Evolutionary conservation across 345 rosid genomes (phyloP).

Genomic region (Geranium rotundifolium): DNA sequence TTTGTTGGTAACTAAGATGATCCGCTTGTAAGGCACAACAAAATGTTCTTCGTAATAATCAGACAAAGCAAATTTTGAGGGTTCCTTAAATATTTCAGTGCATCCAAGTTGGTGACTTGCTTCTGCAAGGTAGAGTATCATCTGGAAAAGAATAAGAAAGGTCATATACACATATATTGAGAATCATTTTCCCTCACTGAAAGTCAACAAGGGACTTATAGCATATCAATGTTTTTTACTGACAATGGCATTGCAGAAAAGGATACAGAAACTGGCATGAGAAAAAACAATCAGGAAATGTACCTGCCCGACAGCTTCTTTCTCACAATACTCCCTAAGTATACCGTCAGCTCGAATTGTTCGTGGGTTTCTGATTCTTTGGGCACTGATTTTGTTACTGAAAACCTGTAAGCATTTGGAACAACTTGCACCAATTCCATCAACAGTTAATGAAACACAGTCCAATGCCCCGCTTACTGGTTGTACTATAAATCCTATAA

Average conservation of each 20-base stretch:
- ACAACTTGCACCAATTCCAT: constrained; percentile 93
- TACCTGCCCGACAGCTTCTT: constrained; percentile 95
- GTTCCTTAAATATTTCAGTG: constrained; percentile 86
- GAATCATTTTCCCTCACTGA: too few species aligned
- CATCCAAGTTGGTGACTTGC: constrained; percentile 84
- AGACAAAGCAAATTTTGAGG: constrained; percentile 80
- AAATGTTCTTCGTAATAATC: constrained; percentile 86
- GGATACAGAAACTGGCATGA: background rate
- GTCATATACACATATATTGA: background rate
- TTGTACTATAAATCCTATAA: constrained; percentile 73
- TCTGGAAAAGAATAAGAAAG: constrained; percentile 35
- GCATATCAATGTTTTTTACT: too few species aligned
- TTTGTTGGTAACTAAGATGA: constrained; percentile 73
- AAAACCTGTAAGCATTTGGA: constrained; percentile 77
- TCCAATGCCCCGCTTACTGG: constrained; percentile 96
- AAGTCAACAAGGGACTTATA: too few species aligned
- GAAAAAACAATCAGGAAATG: constrained; percentile 1
- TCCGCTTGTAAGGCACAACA: constrained; percentile 60
- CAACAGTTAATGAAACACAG: constrained; percentile 86
- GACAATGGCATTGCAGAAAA: background rate
- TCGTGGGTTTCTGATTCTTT: constrained; percentile 87
- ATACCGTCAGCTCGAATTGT: constrained; percentile 69
- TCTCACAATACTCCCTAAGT: constrained; percentile 68
- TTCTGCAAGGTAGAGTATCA: constrained; percentile 84
- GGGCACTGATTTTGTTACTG: constrained; percentile 44